Evolutionary conservation across 2,329 filamentous ascomycete species (phyloP).

Genomic region (Pseudogymnoascus sp.): DNA sequence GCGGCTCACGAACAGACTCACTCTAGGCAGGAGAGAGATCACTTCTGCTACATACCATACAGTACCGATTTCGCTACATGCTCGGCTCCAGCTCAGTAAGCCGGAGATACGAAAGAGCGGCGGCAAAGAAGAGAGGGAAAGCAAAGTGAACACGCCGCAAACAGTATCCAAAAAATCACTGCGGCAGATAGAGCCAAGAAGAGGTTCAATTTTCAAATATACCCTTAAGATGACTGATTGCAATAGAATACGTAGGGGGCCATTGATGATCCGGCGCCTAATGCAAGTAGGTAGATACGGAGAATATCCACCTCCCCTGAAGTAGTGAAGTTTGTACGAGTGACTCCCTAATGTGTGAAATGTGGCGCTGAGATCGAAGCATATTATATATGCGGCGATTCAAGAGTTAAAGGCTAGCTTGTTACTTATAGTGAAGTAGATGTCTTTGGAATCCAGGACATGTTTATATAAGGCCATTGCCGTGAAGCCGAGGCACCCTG

Average conservation of each 20-base stretch:
- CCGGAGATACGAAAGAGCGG: conserved; percentile 23
- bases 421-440: not conserved
- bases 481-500: conserved; percentile 12
- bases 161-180: conserved; percentile 23
- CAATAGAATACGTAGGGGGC: conserved; percentile 26
- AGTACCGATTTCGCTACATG: conserved; percentile 17
- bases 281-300: conserved; percentile 18
- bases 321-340: conserved; percentile 25
- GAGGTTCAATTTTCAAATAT: not conserved
- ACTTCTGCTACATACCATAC: conserved; percentile 22
- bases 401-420: not conserved
- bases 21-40: conserved; percentile 16
- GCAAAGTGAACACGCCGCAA: conserved; percentile 21
- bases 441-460: not conserved
- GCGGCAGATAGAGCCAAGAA: not conserved
- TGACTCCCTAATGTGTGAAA: conserved; percentile 27
- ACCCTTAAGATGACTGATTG: conserved; percentile 6
- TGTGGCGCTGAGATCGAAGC: conserved; percentile 17
- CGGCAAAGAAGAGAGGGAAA: conserved; percentile 26
- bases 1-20: conserved; percentile 27
- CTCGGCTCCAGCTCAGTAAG: conserved; percentile 21
- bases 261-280: not conserved
- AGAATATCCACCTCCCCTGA: conserved; percentile 27
- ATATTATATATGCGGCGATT: not conserved
- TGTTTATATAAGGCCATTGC: not conserved